Conservation (phyloP, 2,329 filamentous ascomycete species). For the Magnaporthales sp. region DNA sequence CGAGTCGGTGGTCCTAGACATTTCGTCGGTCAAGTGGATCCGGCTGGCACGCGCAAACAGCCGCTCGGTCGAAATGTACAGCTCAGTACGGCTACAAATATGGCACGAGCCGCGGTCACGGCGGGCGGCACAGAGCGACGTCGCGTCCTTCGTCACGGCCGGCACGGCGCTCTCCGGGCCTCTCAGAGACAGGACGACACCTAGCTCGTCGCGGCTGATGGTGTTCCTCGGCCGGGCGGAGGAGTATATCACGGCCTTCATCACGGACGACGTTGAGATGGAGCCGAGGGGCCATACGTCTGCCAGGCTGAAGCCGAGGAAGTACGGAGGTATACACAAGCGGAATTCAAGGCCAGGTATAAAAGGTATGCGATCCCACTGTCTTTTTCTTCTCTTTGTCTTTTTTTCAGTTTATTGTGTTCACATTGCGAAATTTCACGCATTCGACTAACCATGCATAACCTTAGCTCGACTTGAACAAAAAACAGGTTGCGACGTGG, state of each 20-base stretch:
- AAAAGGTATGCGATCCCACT: constrained; percentile 14
- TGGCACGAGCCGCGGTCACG: constrained; percentile 18
- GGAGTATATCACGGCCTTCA: constrained; percentile 19
- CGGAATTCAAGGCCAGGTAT: constrained; percentile 15
- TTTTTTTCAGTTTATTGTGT: not conserved
- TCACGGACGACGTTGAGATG: constrained; percentile 19
- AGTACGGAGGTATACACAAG: constrained; percentile 14
- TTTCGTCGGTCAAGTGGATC: constrained; percentile 17
- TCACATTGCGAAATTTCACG: not conserved
- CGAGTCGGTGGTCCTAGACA: constrained; percentile 20
- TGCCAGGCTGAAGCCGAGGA: constrained; percentile 19
- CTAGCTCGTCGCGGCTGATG: constrained; percentile 15
- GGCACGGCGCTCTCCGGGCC: constrained; percentile 19
- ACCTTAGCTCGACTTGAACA: constrained; percentile 13
- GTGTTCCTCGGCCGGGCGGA: constrained; percentile 17
- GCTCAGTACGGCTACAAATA: constrained; percentile 18
- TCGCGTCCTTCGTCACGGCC: constrained; percentile 18
- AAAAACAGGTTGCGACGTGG: constrained; percentile 13
- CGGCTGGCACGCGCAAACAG: constrained; percentile 12
- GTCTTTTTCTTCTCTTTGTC: not conserved
- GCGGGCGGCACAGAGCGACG: constrained; percentile 12
- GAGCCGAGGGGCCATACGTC: constrained; percentile 16
- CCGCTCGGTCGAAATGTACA: constrained; percentile 15
- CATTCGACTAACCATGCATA: not conserved
- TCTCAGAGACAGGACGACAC: constrained; percentile 14